Evolutionary conservation across 2,329 filamentous ascomycete species (phyloP), one percentile per base, ranked within the genome.

Genomic region (Colletotrichum lini): DNA sequence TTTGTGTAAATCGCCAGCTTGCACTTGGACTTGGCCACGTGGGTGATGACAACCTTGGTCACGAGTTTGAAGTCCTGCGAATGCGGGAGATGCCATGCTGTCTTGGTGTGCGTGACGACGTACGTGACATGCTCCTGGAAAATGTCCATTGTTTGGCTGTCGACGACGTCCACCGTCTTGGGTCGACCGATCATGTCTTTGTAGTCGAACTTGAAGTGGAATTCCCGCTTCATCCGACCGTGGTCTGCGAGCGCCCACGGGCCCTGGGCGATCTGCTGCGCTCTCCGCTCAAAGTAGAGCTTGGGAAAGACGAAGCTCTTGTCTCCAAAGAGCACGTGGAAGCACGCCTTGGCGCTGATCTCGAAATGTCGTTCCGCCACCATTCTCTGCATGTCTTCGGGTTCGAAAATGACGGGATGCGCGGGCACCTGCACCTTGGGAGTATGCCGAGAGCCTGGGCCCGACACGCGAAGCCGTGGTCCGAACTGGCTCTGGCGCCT

Each of bases 301-400:
- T 96, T 91, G 76, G 96, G 94, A 82, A 98, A 99, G 49, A 98
- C 92, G 44, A 95, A 94, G 79, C 94, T 97, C 83, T 96, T 97
- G 81, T 99, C 96, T 47, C 96, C 96, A 81, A 98, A 99, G 62
- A 99, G 88, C 18, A 98, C 94, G 78, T 98, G 96, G 80, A 98
- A 99, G 69, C 98, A 91, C 0, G 94, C 94, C 81, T 99, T 98
- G 57, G 96, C 93, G 73, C 94, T 97, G 72, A 98, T 92, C 75
- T 97, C 93, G 79, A 97, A 98, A 74, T 94, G 89, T 72, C 93
- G 90, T 79, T 97, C 94, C 1, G 93, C 90, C 9, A 92, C 92
- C 74, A 92, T 88, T 74, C 89, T 87, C 63, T 92, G 90, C 89
- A 97, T 95, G 64, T 92, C 94, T 72, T 93, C 89, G 1, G 96